Percentiles rank a stretch among this genome's conserved stretches.
These are phyloP conservation scores for Tricharina praecox DNA, from an alignment of 495 filamentous ascomycete genomes.

Conservation along the genomic window DNA sequence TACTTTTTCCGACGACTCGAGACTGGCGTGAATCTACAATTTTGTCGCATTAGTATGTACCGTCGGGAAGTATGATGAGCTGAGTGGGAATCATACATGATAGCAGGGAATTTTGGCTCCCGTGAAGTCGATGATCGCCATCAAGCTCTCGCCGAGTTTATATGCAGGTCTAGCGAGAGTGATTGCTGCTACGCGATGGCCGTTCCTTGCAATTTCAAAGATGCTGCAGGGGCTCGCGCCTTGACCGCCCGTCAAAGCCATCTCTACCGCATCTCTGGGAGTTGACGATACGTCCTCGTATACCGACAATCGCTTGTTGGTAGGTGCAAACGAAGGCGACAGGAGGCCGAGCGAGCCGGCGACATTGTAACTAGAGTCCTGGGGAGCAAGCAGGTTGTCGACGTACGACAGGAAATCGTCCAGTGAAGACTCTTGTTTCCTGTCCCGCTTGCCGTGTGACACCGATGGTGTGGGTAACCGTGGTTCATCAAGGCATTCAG, in stretches of 20 bases:
- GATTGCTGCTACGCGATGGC: conserved; percentile 66
- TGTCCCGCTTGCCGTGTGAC: neutral
- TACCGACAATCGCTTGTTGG: conserved; percentile 39
- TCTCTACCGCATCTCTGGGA: conserved; percentile 73
- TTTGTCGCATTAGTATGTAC: neutral
- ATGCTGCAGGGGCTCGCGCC: conserved; percentile 44
- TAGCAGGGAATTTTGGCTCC: conserved; percentile 59
- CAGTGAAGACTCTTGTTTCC: conserved; percentile 28
- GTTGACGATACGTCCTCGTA: conserved; percentile 30
- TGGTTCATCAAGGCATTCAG: conserved; percentile 34
- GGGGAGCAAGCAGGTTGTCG: conserved; percentile 51
- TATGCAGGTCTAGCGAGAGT: conserved; percentile 82
- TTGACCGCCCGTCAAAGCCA: conserved; percentile 58
- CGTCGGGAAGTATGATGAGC: neutral
- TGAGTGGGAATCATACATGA: conserved; percentile 34
- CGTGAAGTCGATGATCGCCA: conserved; percentile 64
- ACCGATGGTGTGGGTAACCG: conserved; percentile 2
- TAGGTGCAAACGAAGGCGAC: conserved; percentile 42
- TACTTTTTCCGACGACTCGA: conserved; percentile 68
- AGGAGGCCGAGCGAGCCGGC: conserved; percentile 42
- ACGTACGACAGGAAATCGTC: conserved; percentile 62
- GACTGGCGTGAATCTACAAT: conserved; percentile 37
- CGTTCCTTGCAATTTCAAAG: conserved; percentile 86
- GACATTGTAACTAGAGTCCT: conserved; percentile 32
- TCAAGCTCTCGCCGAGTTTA: conserved; percentile 72